Base-by-base conservation (phyloP, 148 eudicot genomes). In the Vaccinium vitisidaea region DNA sequence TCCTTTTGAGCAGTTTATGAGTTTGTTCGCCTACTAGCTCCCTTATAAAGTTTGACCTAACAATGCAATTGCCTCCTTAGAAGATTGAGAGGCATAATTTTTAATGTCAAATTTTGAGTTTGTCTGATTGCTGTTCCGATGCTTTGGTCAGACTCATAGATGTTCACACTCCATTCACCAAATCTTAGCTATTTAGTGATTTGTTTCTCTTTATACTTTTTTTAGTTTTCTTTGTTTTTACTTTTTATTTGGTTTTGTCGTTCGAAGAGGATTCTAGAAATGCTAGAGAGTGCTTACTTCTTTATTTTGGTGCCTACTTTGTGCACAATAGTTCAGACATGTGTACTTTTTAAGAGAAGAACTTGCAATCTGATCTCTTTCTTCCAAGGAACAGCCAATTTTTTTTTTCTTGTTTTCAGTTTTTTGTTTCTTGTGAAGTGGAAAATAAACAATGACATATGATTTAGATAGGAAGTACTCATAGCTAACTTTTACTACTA, bases 401-500 rank as follows among this genome's bases (percentile, higher is more conserved):
- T 36, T 52, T 70, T 52, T 52, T 52, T 70, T 43, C 27, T 70
- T 36, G 23, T 65, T 67, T 69, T 49, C 21, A 27, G 23, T 49
- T 76, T 76, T 39, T 52, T 14, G 53, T 65, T 71, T 82, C 15
- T 71, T 23, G 53, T 82, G 15, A 25, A 69, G 70, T 27, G 25
- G 18, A 30, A 70, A 30, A 23, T 74, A 39, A 48, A 32, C 1
- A 30, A 50, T 12, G 19, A 71, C 2, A 53, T 70, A 58, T 55
- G 23, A 70, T 54, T 53, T 36, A 30, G 7, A n/a, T 19, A 36
- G 46, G 49, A 75, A 14, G 14, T 84, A 21, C 73, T 79, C 32
- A 25, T 30, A 54, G 67, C 85, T 84, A 77, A 90, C 67, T 25
- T 80, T 58, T 84, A 48, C 19, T 82, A 58, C 49, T 39, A 80